Evolutionary conservation across 202 grass and related monocot species (phyloP).

Genomic region (Zizania palustris): DNA sequence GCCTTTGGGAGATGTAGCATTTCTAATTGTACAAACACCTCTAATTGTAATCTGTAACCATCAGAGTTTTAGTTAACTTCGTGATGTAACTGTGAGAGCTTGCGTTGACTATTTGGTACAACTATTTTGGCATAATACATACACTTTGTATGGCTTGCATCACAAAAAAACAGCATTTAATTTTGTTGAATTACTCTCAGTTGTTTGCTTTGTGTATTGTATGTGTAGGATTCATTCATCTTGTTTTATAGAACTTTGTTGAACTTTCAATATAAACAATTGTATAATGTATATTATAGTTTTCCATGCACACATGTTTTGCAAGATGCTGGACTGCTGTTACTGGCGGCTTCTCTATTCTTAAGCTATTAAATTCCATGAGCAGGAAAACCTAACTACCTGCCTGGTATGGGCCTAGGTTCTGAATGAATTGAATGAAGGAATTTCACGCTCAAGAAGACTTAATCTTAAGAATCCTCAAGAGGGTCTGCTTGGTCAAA

Average conservation of each 20-base stretch:
- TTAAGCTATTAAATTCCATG: constrained; percentile 69
- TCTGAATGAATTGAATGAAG: constrained; percentile 86
- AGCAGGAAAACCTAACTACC: constrained; percentile 95
- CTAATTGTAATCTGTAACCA: background rate
- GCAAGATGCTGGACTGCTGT: constrained; percentile 35
- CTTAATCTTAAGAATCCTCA: constrained; percentile 95
- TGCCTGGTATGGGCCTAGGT: constrained; percentile 98
- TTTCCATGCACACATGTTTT: constrained; percentile 28
- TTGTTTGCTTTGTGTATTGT: constrained; percentile 25
- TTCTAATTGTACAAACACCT: constrained; percentile 15
- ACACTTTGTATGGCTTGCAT: constrained; percentile 14
- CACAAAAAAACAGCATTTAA: background rate
- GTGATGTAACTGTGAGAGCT: background rate
- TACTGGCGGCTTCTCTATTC: constrained; percentile 47
- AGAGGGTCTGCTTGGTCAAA: constrained; percentile 77
- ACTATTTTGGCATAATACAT: background rate
- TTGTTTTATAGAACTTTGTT: background rate
- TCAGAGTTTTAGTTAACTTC: background rate
- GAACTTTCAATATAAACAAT: background rate
- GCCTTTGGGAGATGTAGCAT: background rate
- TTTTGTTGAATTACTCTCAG: constrained; percentile 13
- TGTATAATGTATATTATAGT: background rate
- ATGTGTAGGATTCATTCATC: constrained; percentile 17
- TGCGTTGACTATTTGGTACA: constrained; percentile 9
- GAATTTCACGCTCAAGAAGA: constrained; percentile 86